Percentiles rank a stretch among this genome's conserved stretches.
phyloP scores from a whole-genome alignment of 306 rosid genomes.

The Quillaja saponaria region DNA sequence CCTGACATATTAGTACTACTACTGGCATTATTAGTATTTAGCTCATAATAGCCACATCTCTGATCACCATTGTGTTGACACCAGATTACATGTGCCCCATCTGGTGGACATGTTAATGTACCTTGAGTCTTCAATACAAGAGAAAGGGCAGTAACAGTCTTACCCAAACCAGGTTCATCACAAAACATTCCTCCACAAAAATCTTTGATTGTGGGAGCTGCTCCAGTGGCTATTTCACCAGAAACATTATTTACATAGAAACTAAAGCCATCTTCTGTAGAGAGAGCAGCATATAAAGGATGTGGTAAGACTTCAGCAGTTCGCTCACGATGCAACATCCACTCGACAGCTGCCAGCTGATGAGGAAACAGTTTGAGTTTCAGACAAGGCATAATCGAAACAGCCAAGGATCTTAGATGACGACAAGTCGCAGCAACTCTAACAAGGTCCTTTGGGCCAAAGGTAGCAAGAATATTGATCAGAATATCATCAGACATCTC shows the following conservation, averaged over 20 bases:
- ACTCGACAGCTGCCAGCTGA: conserved; percentile 85
- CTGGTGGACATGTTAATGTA: conserved; percentile 71
- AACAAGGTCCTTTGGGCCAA: conserved; percentile 64
- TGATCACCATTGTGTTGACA: conserved; percentile 66
- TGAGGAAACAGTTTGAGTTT: conserved; percentile 88
- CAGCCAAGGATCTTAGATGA: conserved; percentile 70
- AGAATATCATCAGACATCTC: conserved; percentile 79
- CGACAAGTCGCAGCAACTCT: conserved; percentile 77
- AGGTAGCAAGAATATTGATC: conserved; percentile 52
- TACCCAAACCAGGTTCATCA: conserved; percentile 98
- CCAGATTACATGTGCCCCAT: conserved; percentile 65
- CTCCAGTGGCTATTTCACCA: conserved; percentile 72
- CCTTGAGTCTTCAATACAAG: conserved; percentile 85
- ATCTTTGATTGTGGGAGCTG: conserved; percentile 74
- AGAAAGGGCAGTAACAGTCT: conserved; percentile 92
- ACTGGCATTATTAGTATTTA: conserved; percentile 41
- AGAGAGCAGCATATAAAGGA: conserved; percentile 65
- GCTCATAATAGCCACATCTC: conserved; percentile 89
- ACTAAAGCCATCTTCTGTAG: conserved; percentile 74
- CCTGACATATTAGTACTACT: conserved; percentile 34
- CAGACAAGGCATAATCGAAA: conserved; percentile 79
- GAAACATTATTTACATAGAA: conserved; percentile 68
- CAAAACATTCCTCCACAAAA: conserved; percentile 95
- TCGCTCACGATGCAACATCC: conserved; percentile 97
- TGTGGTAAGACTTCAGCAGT: conserved; percentile 60